These are phyloP conservation scores for Cladosporium sp. DNA, from an alignment of 2,329 filamentous ascomycete genomes.

Conservation along the genomic window DNA sequence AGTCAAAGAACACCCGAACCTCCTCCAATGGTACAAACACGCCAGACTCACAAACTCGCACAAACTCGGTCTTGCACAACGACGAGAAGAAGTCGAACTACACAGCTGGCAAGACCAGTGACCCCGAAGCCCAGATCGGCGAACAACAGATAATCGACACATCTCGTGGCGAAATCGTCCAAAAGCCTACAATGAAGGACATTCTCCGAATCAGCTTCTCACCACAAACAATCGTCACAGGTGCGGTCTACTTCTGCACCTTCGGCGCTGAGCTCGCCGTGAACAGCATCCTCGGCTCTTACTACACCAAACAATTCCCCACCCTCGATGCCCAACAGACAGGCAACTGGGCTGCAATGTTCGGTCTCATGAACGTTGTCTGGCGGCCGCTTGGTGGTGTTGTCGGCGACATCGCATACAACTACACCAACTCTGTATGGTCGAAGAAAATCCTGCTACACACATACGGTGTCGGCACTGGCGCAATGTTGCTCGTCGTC, in stretches of 20 bases:
- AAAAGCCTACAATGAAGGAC: slow-evolving; percentile 63
- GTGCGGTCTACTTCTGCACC: slow-evolving; percentile 60
- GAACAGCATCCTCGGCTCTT: slow-evolving; percentile 62
- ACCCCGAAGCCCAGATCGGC: slow-evolving; percentile 49
- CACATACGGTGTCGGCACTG: slow-evolving; percentile 57
- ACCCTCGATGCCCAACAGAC: slow-evolving; percentile 56
- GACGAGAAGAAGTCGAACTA: slow-evolving; percentile 43
- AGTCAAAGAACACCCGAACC: slow-evolving; percentile 19
- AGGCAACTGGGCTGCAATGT: slow-evolving; percentile 69
- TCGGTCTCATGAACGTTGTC: slow-evolving; percentile 71
- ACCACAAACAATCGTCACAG: slow-evolving; percentile 56
- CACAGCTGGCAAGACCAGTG: slow-evolving; percentile 25
- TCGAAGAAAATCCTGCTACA: slow-evolving; percentile 66
- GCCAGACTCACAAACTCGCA: slow-evolving; percentile 38
- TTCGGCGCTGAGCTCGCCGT: slow-evolving; percentile 64
- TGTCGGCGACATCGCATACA: slow-evolving; percentile 59
- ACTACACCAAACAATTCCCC: slow-evolving; percentile 59
- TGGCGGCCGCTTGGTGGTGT: slow-evolving; percentile 68
- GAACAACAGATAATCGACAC: slow-evolving; percentile 58
- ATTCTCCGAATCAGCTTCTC: slow-evolving; percentile 64
- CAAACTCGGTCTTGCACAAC: slow-evolving; percentile 31
- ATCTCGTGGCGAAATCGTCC: slow-evolving; percentile 61
- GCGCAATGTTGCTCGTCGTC: slow-evolving; percentile 63
- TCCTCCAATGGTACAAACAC: slow-evolving; percentile 28
- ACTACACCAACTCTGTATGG: slow-evolving; percentile 56